Evolutionary conservation across 257 asterid genomes (phyloP), one percentile per base, ranked within the genome.

Genomic region (Solanum gandarillasii): DNA sequence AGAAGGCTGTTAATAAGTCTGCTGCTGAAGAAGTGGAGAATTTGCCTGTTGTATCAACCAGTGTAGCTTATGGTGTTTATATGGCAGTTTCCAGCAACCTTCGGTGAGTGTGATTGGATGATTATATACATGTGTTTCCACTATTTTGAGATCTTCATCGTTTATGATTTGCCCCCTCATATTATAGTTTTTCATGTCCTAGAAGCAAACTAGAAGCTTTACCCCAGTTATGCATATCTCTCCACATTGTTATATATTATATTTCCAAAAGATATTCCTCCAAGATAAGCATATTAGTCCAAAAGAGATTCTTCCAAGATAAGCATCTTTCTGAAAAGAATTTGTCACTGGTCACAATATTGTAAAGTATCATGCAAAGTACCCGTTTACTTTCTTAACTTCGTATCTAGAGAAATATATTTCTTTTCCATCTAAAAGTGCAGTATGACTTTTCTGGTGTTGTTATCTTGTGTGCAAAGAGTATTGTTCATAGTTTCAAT

Each of bases 1-100:
- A 93, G 87, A 95, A 94, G 88, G 98, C 96, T 83, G 98, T 95
- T 21, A 91, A 95, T 46, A 87, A 91, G 71, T 87, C 95, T 14
- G 81, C 89, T 83, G 90, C 83, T 1, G 97, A 88, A 11, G 94
- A 94, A 90, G 94, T 90, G 83, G 98, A 94, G 93, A 95, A 88
- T 87, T 96, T 96, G 78, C 99, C 99, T 18, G 91, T 95, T 20
- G 32, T 95, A 48, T 90, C 95, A 67, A 96, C 99, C 87, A 96
- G 98, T 85, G 91, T 92, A 48, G 98, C 95, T 29, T 96, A 96
- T 83, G 98, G 99, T 89, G 96, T 95, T 84, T 95, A 96, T 83
- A 96, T 96, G 99, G 93, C 97, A 67, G 89, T 96, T 82, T 96
- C 99, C 52, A 94, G 98, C 94, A 96, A 96, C 90, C 96, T 96